Base-by-base conservation (phyloP, 768 basidiomycete species). In the Boletus rufocinnamomeus region DNA sequence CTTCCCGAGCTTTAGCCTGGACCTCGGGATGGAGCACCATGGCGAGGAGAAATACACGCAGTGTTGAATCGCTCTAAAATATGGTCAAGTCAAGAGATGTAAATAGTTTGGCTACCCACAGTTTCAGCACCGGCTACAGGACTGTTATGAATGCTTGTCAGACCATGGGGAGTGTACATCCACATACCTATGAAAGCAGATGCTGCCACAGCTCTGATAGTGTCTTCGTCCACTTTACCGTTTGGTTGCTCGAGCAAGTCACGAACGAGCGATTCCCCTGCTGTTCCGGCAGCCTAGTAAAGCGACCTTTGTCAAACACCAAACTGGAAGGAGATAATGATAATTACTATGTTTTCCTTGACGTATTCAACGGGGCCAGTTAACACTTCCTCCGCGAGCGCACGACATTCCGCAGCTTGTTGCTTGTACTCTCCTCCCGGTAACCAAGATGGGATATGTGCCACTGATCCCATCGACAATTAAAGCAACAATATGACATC, bases 1-100 rank as follows among this genome's bases (percentile, higher is more conserved):
- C 76, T 28, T 67, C 64, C 34, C 66, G 65, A 16, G 76, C 76
- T 30, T 65, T 72, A 3, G 25, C 44, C 52, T 76, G 73, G 11
- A 69, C 61, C 25, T 74, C 66, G 4, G 75, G 75, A 52, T 74
- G 43, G 25, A 67, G 66, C 10, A 71, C 37, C 74, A 77, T 76
- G 16, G 71, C 74, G 9, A 76, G 67, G 50, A 74, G 46, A 55
- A 77, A 76, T 13, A 67, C 53, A 27, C 50, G 58, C 13, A 73
- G 2, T 1, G 45, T 58, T 2, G 55, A 56, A 58, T 54, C 53
- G 21, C 27, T 63, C 68, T 74, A 54, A 19, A 34, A 30, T 34
- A 17, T 2, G 52, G 50, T 59, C 35, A 57, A 50, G 16, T n/a
- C 34, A 19, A 30, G 23, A 17, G 13, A 19, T 4, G 7, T 17